Evolutionary conservation across 306 rosid genomes (phyloP), one percentile per base, ranked within the genome.

Genomic region (Vigna mungo): DNA sequence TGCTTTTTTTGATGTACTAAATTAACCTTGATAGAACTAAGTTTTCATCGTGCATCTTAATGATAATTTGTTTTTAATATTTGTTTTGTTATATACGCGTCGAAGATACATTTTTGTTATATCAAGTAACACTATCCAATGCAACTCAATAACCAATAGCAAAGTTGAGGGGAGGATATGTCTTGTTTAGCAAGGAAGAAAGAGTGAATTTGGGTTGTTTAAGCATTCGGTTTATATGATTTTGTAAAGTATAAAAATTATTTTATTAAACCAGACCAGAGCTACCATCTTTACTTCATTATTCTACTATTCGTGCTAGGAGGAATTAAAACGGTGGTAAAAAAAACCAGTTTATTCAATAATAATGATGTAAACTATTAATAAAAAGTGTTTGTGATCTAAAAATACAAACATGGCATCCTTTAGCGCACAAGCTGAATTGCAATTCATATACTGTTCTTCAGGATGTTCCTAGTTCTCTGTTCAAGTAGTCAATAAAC

Each of bases 401-500:
- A 49, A 72, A 55, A 6, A 3, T 55, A 66, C 74, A 80, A 62
- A 54, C 13, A 78, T 14, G 72, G 18, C 52, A 73, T 52, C 32
- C 43, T 74, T 25, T 9, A 48, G 21, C 60, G 18, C 18, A 20
- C 17, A 34, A 37, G 14, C 41, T 32, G 44, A 59, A 52, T 59
- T 25, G 71, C 56, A 64, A 47, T 41, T 39, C 60, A 7, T 1
- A 27, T 48, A 32, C 30, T 71, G 72, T 78, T 68, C 77, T 74
- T 91, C 93, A 94, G 44, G 84, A 64, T 21, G 86, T 88, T 78
- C 88, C 96, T 53, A 95, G 85, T 76, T 95, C 99, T 83, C 97
- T 91, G 85, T 95, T 92, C 86, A 95, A 83, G 88, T 95, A 95
- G 77, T 95, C 99, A 71, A 95, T 88, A 37, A 95, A 95, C 97